Conservation (phyloP, 2,329 filamentous ascomycete genomes). For the Sporothrix mexicana region DNA sequence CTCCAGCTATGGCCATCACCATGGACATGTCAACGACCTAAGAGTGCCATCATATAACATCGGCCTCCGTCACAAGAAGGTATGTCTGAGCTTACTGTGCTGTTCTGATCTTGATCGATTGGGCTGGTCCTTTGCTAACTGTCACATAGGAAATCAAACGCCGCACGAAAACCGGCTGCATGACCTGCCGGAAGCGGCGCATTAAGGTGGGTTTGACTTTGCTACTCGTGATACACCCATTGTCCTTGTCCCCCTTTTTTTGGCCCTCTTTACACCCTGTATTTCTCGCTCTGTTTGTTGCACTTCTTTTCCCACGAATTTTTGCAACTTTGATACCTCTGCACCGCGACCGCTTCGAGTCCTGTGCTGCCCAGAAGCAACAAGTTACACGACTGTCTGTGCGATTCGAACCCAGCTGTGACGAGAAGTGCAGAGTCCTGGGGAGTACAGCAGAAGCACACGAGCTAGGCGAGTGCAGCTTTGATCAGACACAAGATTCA, state of each 20-base stretch:
- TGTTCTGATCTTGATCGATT: too few species aligned
- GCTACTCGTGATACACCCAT: neutral
- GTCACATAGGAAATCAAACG: slow-evolving; percentile 63
- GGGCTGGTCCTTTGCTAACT: neutral
- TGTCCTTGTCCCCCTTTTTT: neutral
- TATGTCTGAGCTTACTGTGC: slow-evolving; percentile 43
- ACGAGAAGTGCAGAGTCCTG: neutral
- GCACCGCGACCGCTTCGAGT: neutral
- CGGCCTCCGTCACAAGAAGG: slow-evolving; percentile 60
- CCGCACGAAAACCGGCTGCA: slow-evolving; percentile 66
- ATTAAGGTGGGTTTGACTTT: slow-evolving; percentile 57
- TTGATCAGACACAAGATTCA: neutral
- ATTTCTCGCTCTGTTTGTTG: too few species aligned
- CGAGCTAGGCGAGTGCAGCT: neutral
- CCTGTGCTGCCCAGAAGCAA: neutral
- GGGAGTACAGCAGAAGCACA: neutral
- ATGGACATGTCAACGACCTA: neutral
- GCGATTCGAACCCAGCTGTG: neutral
- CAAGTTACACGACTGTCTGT: slow-evolving; percentile 6
- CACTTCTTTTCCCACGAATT: neutral
- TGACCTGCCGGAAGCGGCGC: slow-evolving; percentile 66
- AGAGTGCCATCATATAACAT: slow-evolving; percentile 33
- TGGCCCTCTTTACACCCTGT: neutral
- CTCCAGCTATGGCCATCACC: slow-evolving; percentile 46
- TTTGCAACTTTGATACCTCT: neutral